Conservation (phyloP, 2,329 filamentous ascomycete genomes). For the Elsinoe fawcettii region DNA sequence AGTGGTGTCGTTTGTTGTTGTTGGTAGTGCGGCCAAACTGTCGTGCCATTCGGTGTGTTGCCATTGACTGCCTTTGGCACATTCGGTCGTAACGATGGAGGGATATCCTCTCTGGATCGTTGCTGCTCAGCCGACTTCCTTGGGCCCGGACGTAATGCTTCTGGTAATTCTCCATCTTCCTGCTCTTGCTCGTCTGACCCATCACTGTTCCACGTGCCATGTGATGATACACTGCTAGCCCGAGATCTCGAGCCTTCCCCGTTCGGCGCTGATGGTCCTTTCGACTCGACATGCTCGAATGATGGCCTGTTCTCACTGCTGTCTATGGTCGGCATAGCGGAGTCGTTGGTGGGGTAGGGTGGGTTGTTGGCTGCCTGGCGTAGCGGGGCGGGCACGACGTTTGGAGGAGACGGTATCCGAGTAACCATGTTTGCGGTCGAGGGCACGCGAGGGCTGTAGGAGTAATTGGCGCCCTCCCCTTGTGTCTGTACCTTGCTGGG, state of each 20-base stretch:
- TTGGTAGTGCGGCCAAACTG: slow-evolving; percentile 11
- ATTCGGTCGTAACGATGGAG: slow-evolving; percentile 20
- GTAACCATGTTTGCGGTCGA: slow-evolving; percentile 35
- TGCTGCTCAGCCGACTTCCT: slow-evolving; percentile 13
- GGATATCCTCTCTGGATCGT: slow-evolving; percentile 15
- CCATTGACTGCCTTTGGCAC: slow-evolving; percentile 14
- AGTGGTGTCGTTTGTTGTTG: slow-evolving; percentile 21
- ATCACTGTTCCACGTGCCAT: slow-evolving; percentile 31
- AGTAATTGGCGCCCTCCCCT: slow-evolving; percentile 2
- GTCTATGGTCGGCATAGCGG: slow-evolving; percentile 27
- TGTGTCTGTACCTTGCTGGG: background rate
- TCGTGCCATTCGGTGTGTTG: slow-evolving; percentile 7
- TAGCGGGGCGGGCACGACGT: slow-evolving; percentile 35
- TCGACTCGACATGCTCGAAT: slow-evolving; percentile 23
- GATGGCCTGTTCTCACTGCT: slow-evolving; percentile 23
- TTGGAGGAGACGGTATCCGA: slow-evolving; percentile 33
- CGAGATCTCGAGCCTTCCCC: slow-evolving; percentile 15
- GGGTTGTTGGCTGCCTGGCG: slow-evolving; percentile 32
- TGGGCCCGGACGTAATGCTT: slow-evolving; percentile 24
- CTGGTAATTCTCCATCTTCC: slow-evolving; percentile 26
- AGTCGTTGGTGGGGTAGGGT: slow-evolving; percentile 38
- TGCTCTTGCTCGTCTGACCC: slow-evolving; percentile 25
- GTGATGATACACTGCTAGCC: slow-evolving; percentile 24
- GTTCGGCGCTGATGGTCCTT: slow-evolving; percentile 7
- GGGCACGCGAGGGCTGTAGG: background rate